Base-by-base conservation (phyloP, 371 early-diverging fungal genomes). In the Syncephalastrum contaminatum region DNA sequence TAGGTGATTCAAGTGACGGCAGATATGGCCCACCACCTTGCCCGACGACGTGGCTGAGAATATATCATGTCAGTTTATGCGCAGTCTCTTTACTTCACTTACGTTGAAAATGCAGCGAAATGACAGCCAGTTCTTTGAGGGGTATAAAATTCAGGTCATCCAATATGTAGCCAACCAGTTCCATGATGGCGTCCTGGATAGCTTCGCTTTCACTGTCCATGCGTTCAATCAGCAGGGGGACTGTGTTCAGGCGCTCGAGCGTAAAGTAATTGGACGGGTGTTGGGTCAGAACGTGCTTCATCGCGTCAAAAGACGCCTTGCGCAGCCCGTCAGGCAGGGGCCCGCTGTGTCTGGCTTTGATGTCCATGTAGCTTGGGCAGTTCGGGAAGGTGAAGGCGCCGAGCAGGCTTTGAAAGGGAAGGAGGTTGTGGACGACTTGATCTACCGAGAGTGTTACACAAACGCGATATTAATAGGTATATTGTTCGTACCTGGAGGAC, bases 91-190 rank as follows among this genome's bases (percentile, higher is more conserved):
- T 21, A 25, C 4, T 1, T 18, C 2, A 57, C 54, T 14, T 69
- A 76, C 83, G 82, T 72, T 87, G 85, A 49, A 87, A 75, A 63
- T 87, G 83, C 5, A 85, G 68, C 0, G 81, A 84, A 12, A 85
- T 53, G 7, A 85, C 83, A 22, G 84, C 84, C 21, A 85, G 56
- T 24, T 86, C 88, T 42, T 82, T 77, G 43, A 88, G 77, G 0
- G 88, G 87, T 5, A 88, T 86, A 60, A 87, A 88, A 54, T 87
- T 86, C 14, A 88, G 62, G 44, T 86, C 83, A 39, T 66, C 67
- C 72, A 88, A 77, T 8, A 84, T 73, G 54, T 71, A 88, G 4
- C 61, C 56, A 20, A 88, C 64, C 8, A 86, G 47, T 25, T 83
- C 77, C 70, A 88, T 66, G 21, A 85, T 75, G 6, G 70, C 75